phyloP scores from a whole-genome alignment of 2,329 filamentous ascomycete species.

The Neopestalotiopsis clavispora region DNA sequence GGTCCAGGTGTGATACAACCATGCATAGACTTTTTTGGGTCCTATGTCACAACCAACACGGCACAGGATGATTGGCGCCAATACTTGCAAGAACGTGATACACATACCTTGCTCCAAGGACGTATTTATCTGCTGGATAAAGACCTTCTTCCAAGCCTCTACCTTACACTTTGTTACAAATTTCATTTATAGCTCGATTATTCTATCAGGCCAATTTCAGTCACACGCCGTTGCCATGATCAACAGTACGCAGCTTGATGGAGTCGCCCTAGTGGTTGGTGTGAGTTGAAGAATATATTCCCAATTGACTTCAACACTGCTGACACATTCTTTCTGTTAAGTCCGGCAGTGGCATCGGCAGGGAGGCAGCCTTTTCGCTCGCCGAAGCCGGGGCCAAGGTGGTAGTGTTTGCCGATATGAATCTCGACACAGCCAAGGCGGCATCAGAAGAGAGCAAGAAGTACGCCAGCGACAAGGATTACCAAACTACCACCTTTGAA shows the following conservation, averaged over 20 bases:
- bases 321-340: constrained; percentile 14
- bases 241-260: neutral
- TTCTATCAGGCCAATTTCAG: neutral
- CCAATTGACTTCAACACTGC: neutral
- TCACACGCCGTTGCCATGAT: neutral
- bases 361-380: constrained; percentile 26
- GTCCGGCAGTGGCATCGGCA: constrained; percentile 27
- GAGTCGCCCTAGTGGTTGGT: neutral
- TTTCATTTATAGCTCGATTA: neutral
- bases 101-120: constrained; percentile 14
- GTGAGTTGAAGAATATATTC: neutral
- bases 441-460: constrained; percentile 26
- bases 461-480: constrained; percentile 24
- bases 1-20: neutral
- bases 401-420: constrained; percentile 27
- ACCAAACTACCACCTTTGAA: constrained; percentile 12
- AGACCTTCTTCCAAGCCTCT: too few relatives aligned
- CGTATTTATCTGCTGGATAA: too few relatives aligned
- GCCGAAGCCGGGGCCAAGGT: constrained; percentile 27
- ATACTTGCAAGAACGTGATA: constrained; percentile 22
- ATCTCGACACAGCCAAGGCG: constrained; percentile 21
- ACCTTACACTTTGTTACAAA: too few relatives aligned
- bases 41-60: neutral
- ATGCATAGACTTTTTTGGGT: neutral
- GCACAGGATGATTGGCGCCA: neutral